phyloP scores from a whole-genome alignment of 2,329 filamentous ascomycete genomes.

The Fusarium algeriense region DNA sequence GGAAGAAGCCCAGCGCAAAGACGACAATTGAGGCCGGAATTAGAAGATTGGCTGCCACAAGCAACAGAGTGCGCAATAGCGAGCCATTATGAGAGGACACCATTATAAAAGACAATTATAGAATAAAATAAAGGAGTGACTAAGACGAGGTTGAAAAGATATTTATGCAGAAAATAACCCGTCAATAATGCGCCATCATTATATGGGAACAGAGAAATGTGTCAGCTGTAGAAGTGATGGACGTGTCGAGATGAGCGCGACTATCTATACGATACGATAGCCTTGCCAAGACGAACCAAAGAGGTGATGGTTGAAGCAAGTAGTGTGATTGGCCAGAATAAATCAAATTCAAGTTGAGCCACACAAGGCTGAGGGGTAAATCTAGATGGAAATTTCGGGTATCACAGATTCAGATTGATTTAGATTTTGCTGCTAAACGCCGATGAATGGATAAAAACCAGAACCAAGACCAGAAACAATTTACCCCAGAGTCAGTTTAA shows the following conservation, averaged over 20 bases:
- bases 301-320: slow-evolving; percentile 35
- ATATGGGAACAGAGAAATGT: slow-evolving; percentile 10
- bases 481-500: slow-evolving; percentile 1
- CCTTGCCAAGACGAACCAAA: slow-evolving; percentile 44
- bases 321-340: background rate
- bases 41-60: slow-evolving; percentile 79
- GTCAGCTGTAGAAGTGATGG: slow-evolving; percentile 32
- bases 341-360: slow-evolving; percentile 32
- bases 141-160: slow-evolving; percentile 10
- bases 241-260: slow-evolving; percentile 46
- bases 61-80: slow-evolving; percentile 56
- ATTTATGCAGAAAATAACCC: slow-evolving; percentile 6
- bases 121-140: slow-evolving; percentile 24
- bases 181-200: slow-evolving; percentile 36
- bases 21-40: slow-evolving; percentile 79
- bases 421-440: slow-evolving; percentile 46
- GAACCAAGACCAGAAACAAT: slow-evolving; percentile 35
- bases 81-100: slow-evolving; percentile 45
- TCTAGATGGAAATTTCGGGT: slow-evolving; percentile 38
- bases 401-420: slow-evolving; percentile 47
- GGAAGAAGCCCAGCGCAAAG: slow-evolving; percentile 95
- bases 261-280: slow-evolving; percentile 22
- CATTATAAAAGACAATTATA: slow-evolving; percentile 36
- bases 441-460: slow-evolving; percentile 23
- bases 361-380: slow-evolving; percentile 45